A percentile compares a stretch with the other conserved stretches of the same genome.
phyloP scores from a whole-genome alignment of 768 basidiomycete genomes.

The Suillus ampliporus region DNA sequence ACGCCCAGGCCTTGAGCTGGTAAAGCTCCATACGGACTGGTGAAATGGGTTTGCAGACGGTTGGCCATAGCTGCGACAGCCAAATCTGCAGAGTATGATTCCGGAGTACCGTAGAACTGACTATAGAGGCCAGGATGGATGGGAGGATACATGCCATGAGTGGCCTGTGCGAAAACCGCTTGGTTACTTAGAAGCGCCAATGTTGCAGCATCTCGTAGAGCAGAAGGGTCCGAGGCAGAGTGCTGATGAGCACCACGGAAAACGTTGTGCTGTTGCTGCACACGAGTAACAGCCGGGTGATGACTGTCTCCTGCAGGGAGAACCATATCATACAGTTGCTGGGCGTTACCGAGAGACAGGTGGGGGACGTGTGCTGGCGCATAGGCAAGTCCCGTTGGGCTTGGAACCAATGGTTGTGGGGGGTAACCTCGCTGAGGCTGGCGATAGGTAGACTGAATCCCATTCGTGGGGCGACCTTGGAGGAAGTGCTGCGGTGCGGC shows the following conservation, averaged over 20 bases:
- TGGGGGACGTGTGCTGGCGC: slow-evolving; percentile 63
- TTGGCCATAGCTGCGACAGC: slow-evolving; percentile 62
- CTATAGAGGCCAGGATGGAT: slow-evolving; percentile 68
- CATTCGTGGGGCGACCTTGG: slow-evolving; percentile 57
- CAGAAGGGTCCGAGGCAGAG: slow-evolving; percentile 82
- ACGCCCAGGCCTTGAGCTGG: slow-evolving; percentile 50
- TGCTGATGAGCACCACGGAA: slow-evolving; percentile 82
- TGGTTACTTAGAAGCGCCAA: slow-evolving; percentile 65
- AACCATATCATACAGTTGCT: slow-evolving; percentile 86
- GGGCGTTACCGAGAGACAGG: slow-evolving; percentile 73
- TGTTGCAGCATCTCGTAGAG: slow-evolving; percentile 72
- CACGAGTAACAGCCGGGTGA: slow-evolving; percentile 70
- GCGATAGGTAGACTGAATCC: slow-evolving; percentile 59
- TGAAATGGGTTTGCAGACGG: slow-evolving; percentile 60
- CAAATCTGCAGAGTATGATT: slow-evolving; percentile 59
- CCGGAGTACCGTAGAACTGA: slow-evolving; percentile 71
- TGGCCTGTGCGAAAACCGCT: slow-evolving; percentile 50
- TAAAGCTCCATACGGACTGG: slow-evolving; percentile 58
- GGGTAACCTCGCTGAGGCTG: slow-evolving; percentile 63
- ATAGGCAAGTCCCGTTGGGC: slow-evolving; percentile 59
- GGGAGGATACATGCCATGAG: slow-evolving; percentile 62
- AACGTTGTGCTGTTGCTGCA: slow-evolving; percentile 78
- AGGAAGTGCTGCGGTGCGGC: slow-evolving; percentile 52
- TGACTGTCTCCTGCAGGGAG: slow-evolving; percentile 54
- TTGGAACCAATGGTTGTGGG: slow-evolving; percentile 60